phyloP scores from a whole-genome alignment of 2,329 filamentous ascomycete genomes.

The Neofusicoccum sp. region DNA sequence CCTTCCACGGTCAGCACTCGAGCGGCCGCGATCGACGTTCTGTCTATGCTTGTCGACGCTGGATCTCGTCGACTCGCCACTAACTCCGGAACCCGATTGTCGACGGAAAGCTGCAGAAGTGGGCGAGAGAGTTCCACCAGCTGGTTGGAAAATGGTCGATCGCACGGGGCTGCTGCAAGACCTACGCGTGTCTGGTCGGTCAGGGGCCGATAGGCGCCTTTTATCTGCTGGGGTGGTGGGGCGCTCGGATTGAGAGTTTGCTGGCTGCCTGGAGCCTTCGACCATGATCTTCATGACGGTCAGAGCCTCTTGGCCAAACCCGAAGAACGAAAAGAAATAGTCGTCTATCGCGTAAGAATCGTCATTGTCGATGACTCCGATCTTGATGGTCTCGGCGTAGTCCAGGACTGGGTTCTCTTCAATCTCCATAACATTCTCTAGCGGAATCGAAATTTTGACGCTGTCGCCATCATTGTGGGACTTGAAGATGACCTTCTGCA shows the following conservation, averaged over 20 bases:
- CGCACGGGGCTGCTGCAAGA: constrained; percentile 4
- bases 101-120: constrained; percentile 33
- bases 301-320: constrained; percentile 78
- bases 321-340: constrained; percentile 98
- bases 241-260: constrained; percentile 18
- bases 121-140: constrained; percentile 42
- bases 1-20: constrained; percentile 15
- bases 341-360: constrained; percentile 96
- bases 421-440: constrained; percentile 85
- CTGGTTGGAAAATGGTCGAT: constrained; percentile 10
- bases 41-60: constrained; percentile 35
- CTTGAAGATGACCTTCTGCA: constrained; percentile 92
- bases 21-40: constrained; percentile 35
- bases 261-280: constrained; percentile 55
- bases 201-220: background rate
- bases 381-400: constrained; percentile 89
- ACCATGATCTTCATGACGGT: constrained; percentile 72
- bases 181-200: constrained; percentile 20
- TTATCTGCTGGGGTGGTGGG: constrained; percentile 5
- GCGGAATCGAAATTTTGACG: constrained; percentile 90
- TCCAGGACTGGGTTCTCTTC: constrained; percentile 89
- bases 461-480: constrained; percentile 96
- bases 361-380: constrained; percentile 87
- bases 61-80: constrained; percentile 43
- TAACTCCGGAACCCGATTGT: constrained; percentile 40